Evolutionary conservation across 78 protist genomes (phyloP), one percentile per base, ranked within the genome.

Genomic region (Dictyostelium capitatum): DNA sequence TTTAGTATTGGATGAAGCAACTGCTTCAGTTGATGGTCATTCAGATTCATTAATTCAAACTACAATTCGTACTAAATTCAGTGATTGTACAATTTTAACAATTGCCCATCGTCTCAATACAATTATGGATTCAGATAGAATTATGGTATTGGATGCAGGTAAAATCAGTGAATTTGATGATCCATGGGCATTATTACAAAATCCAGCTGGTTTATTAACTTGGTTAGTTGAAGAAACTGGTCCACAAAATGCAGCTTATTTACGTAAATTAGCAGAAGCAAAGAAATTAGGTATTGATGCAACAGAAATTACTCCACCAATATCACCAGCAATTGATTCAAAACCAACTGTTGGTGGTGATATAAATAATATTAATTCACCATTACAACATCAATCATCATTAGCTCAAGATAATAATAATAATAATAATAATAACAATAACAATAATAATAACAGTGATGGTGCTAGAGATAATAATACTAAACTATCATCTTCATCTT

Each of bases 21-120:
- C 99, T 11, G 98, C 98, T 1, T 70, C 94, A 0, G 98, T 97
- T 25, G 99, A 98, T 73, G 54, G 81, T 8, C 85, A 89, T 12
- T 95, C 98, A 5, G 99, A 97, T 80, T 46, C 56, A 15, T 83
- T 92, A 32, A 96, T 98, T 79, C 99, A 97, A 56, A 75, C 62
- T 23, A 97, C 97, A 37, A 59, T 97, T 43, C 73, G 94, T 28
- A 79, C 64, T 2, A 54, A 95, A 28, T 95, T 95, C 48, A 47
- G 15, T n/a, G 14, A 74, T 69, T 57, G 84, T 32, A 95, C 97
- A 43, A 85, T 95, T 89, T 50, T 95, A 23, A 95, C 96, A 47
- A 97, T 96, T 57, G 99, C 99, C 3, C 99, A 98, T 74, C 92
- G 99, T 8, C 83, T 98, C 53, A 85, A 97, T 79, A 97, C 99